phyloP scores from a whole-genome alignment of 2,329 filamentous ascomycete species.

The Lasiodiplodia hormozganensis region DNA sequence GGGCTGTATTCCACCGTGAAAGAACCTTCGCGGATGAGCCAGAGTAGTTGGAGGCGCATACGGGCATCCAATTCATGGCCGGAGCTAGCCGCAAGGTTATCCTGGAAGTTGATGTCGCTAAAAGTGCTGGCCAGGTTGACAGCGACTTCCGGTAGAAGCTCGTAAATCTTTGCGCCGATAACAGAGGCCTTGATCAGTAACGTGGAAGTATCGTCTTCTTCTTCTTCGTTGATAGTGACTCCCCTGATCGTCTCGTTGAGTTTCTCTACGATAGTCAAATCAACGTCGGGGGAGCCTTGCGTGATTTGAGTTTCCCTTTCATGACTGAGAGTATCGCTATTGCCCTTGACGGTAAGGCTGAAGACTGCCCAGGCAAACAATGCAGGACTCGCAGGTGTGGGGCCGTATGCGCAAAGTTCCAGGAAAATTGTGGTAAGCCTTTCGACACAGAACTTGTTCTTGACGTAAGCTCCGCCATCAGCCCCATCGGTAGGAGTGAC shows the following conservation, averaged over 20 bases:
- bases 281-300: background rate
- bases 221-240: constrained; percentile 22
- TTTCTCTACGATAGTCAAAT: constrained; percentile 18
- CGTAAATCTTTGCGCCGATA: background rate
- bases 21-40: constrained; percentile 72
- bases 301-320: constrained; percentile 39
- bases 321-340: constrained; percentile 35
- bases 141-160: constrained; percentile 19
- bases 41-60: constrained; percentile 59
- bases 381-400: constrained; percentile 72
- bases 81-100: background rate
- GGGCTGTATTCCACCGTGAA: constrained; percentile 74
- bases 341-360: constrained; percentile 28
- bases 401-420: constrained; percentile 45
- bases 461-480: constrained; percentile 62
- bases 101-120: background rate
- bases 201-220: constrained; percentile 19
- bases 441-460: constrained; percentile 72
- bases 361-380: constrained; percentile 84
- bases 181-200: constrained; percentile 19
- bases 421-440: constrained; percentile 76
- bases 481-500: background rate
- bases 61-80: constrained; percentile 14
- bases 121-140: constrained; percentile 13
- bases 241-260: constrained; percentile 18